Conservation (phyloP, 306 rosid genomes). For the Begonia fuchsioides region DNA sequence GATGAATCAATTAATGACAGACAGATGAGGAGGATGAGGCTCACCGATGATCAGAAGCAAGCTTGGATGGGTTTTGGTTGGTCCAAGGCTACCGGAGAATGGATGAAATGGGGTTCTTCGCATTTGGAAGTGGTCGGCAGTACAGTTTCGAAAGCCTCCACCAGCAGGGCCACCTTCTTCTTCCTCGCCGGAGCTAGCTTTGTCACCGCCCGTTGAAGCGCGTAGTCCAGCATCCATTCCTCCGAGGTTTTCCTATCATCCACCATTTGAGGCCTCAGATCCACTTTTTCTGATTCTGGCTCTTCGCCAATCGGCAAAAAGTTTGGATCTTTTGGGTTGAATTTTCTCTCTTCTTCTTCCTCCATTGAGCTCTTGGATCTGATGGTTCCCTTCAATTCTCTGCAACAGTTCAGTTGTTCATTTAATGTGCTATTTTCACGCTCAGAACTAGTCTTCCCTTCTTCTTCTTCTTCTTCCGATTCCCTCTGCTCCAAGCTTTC, state of each 20-base stretch:
- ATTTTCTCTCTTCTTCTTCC: slow-evolving; percentile 39
- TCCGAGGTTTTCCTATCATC: slow-evolving; percentile 73
- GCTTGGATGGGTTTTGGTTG: slow-evolving; percentile 51
- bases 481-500: too few species aligned
- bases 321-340: slow-evolving; percentile 71
- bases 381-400: slow-evolving; percentile 16
- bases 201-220: slow-evolving; percentile 51
- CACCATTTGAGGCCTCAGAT: slow-evolving; percentile 66
- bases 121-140: slow-evolving; percentile 37
- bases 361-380: slow-evolving; percentile 20
- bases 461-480: too few species aligned
- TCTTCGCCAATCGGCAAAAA: slow-evolving; percentile 54
- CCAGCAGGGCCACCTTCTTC: slow-evolving; percentile 90
- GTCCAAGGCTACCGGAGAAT: slow-evolving; percentile 25
- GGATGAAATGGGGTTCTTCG: slow-evolving; percentile 30
- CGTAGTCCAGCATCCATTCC: slow-evolving; percentile 90
- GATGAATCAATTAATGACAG: too few species aligned
- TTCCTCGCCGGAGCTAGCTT: slow-evolving; percentile 89
- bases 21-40: too few species aligned
- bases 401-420: slow-evolving; percentile 17
- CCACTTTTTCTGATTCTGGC: slow-evolving; percentile 54
- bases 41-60: slow-evolving; percentile 34
- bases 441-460: too few species aligned
- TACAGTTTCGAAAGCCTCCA: slow-evolving; percentile 83
- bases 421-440: too few species aligned